Base-by-base conservation (phyloP, 176 grass and related monocot species). In the Carex pumila region DNA sequence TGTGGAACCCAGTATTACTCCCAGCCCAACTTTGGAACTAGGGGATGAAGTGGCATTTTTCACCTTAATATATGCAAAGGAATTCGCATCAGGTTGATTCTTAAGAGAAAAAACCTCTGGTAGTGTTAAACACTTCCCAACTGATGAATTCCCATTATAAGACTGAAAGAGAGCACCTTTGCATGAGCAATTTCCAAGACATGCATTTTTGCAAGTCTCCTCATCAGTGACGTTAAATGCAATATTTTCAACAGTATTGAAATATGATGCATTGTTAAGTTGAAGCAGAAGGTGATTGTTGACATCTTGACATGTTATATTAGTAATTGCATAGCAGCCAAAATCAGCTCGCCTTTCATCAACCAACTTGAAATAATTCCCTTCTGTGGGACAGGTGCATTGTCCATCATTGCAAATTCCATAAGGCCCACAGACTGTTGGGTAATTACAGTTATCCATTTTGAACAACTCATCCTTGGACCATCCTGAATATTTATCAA, bases 151-250 rank as follows among this genome's bases (percentile, higher is more conserved):
- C 3, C 39, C 22, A 25, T 55, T 58, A n/a, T n/a, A n/a, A n/a
- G n/a, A n/a, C n/a, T n/a, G n/a, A 90, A 93, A 31, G 89, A 17
- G 8, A 17, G 91, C 91, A 47, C 81, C 91, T 62, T 91, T 93
- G 69, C 91, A 93, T 17, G 84, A 82, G 87, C 87, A 93, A 50
- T 85, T 85, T 3, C 6, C 7, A 71, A 89, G 83, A 79, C 89
- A 93, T 0, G 36, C 61, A 5, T 45, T 12, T 86, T 80, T 91
- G 71, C 91, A 93, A 3, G 22, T 89, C 64, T 87, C 89, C 30
- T 88, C 77, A 9, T 75, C 81, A 43, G n/a, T 32, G 0, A 17
- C 2, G 7, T 2, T 1, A 70, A 43, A 70, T n/a, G 57, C 12
- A 50, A 49, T 6, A 31, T 15, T 18, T 14, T 45, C 19, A 74